Conservation (phyloP, 495 filamentous ascomycete genomes). For the Podospora tetraspora region DNA sequence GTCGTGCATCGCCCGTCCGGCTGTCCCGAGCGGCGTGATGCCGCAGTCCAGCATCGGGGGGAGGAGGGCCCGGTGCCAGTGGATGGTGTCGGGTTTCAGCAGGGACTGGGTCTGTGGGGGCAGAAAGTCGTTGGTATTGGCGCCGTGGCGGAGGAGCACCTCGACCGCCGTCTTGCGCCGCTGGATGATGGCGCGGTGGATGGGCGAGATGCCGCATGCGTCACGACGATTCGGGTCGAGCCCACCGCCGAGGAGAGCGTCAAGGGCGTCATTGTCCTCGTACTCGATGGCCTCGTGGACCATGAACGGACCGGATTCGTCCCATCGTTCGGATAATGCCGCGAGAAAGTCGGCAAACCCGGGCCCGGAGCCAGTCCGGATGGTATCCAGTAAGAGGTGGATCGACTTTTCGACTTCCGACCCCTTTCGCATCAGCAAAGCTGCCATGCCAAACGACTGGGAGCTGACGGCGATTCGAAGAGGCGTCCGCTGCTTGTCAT, state of each 20-base stretch:
- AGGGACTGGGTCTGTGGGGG: background rate
- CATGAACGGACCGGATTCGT: conserved; percentile 5
- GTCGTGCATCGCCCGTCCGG: conserved; percentile 1
- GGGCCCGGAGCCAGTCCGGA: conserved; percentile 8
- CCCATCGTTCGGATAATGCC: conserved; percentile 13
- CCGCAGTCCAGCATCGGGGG: conserved; percentile 4
- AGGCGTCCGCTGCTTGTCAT: conserved; percentile 17
- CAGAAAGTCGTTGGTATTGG: conserved; percentile 14
- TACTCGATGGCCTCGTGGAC: conserved; percentile 5
- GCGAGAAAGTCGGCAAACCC: conserved; percentile 10
- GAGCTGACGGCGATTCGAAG: conserved; percentile 18
- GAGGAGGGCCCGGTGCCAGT: background rate
- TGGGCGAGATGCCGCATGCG: conserved; percentile 12
- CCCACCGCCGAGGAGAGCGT: conserved; percentile 2
- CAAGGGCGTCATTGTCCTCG: background rate
- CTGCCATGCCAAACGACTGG: conserved; percentile 18
- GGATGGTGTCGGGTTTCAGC: background rate
- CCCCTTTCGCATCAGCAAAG: conserved; percentile 15
- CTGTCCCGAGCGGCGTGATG: conserved; percentile 5
- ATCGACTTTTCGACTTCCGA: conserved; percentile 11
- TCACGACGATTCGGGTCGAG: conserved; percentile 11
- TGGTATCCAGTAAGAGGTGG: background rate
- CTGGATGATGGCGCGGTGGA: conserved; percentile 19
- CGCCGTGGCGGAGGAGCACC: conserved; percentile 14
- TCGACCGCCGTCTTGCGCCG: conserved; percentile 7